A percentile compares a stretch with the other conserved stretches of the same genome.
Evolutionary conservation across 2,329 filamentous ascomycete genomes (phyloP).

Genomic region (Xylariaceae sp.): DNA sequence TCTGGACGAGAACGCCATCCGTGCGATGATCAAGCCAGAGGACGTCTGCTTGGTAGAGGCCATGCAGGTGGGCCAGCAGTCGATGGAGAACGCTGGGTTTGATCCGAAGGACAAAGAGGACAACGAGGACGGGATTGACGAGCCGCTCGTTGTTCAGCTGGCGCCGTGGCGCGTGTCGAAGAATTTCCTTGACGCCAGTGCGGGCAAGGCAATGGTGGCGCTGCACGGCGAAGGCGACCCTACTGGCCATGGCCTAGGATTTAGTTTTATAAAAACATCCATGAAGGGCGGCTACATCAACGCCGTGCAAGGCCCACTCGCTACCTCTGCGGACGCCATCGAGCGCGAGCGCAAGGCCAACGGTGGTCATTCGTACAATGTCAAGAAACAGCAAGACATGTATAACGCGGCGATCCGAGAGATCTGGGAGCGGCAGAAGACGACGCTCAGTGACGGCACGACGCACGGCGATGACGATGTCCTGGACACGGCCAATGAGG

Average conservation of each 20-base stretch:
- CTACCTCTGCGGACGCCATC: conserved; percentile 74
- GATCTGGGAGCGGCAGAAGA: conserved; percentile 87
- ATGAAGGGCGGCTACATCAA: conserved; percentile 97
- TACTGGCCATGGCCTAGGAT: conserved; percentile 85
- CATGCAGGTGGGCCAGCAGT: conserved; percentile 92
- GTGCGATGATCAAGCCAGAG: conserved; percentile 88
- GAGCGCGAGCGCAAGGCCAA: conserved; percentile 83
- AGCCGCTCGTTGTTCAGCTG: conserved; percentile 80
- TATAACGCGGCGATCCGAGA: conserved; percentile 88
- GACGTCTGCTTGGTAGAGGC: conserved; percentile 91
- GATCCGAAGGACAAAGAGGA: conserved; percentile 64
- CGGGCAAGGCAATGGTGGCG: conserved; percentile 94
- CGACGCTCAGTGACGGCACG: conserved; percentile 66
- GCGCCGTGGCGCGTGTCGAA: conserved; percentile 96
- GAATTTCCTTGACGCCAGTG: conserved; percentile 89
- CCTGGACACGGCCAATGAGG: conserved; percentile 53
- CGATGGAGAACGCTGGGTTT: conserved; percentile 86
- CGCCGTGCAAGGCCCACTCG: conserved; percentile 62
- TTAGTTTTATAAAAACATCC: conserved; percentile 94
- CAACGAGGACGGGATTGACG: conserved; percentile 58
- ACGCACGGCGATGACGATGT: conserved; percentile 62
- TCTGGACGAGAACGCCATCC: conserved; percentile 74
- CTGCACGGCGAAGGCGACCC: conserved; percentile 93
- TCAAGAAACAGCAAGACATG: conserved; percentile 84
- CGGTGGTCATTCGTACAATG: conserved; percentile 94